phyloP scores from a whole-genome alignment of 75 land plant species.

The Pseudotsuga menziesii region DNA sequence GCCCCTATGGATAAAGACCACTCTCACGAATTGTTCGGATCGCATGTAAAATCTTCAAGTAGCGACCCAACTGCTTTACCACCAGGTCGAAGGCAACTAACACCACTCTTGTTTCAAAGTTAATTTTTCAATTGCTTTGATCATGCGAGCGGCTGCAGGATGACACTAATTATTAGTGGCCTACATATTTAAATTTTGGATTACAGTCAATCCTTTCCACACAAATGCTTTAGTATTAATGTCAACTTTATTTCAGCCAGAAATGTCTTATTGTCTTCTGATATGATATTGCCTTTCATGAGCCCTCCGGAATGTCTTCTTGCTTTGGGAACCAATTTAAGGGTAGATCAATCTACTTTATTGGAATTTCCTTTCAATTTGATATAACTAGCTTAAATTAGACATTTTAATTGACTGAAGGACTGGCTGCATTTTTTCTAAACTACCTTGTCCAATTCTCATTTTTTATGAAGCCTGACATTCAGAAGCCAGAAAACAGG shows the following conservation, averaged over 20 bases:
- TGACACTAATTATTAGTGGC: background rate
- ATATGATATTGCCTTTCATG: background rate
- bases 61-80: background rate
- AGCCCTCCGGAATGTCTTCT: background rate
- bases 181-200: too few species aligned
- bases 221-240: background rate
- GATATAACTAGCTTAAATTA: background rate
- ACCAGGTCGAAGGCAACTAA: background rate
- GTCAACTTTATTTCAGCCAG: too few species aligned
- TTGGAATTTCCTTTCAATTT: background rate
- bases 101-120: background rate
- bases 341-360: background rate
- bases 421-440: background rate
- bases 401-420: background rate
- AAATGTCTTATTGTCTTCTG: background rate
- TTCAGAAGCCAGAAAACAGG: too few species aligned
- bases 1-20: background rate
- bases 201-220: too few species aligned
- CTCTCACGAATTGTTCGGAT: background rate
- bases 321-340: background rate
- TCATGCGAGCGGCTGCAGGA: background rate
- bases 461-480: too few species aligned
- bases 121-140: background rate
- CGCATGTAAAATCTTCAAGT: background rate
- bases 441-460: background rate